Conservation (phyloP, 257 asterid genomes). For the Salvia rosmarinus region DNA sequence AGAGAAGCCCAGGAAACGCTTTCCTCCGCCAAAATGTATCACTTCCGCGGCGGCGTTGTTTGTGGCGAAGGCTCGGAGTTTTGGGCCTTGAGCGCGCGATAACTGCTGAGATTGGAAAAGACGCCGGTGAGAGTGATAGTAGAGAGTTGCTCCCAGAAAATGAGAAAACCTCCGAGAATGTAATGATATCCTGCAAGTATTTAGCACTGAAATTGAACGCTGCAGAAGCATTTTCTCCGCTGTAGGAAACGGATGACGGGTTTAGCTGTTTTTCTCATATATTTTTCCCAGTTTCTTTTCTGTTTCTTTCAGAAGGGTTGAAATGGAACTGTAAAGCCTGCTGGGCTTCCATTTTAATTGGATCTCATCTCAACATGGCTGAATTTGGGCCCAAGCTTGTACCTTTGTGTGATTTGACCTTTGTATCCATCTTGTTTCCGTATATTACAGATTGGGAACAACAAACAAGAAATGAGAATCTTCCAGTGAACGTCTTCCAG, state of each 20-base stretch:
- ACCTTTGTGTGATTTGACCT: background rate
- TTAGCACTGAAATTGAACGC: constrained; percentile 54
- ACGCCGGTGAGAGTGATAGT: constrained; percentile 27
- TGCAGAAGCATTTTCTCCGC: constrained; percentile 46
- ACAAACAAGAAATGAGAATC: no score
- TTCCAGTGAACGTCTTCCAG: constrained; percentile 22
- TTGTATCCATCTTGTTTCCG: background rate
- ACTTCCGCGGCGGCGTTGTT: constrained; percentile 42
- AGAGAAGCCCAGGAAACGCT: constrained; percentile 79
- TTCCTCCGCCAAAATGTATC: constrained; percentile 82
- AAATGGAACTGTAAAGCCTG: background rate
- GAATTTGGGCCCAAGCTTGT: background rate
- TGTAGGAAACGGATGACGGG: constrained; percentile 31
- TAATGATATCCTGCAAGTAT: constrained; percentile 44
- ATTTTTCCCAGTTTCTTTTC: background rate
- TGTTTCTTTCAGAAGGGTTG: no score
- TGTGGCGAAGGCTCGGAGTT: constrained; percentile 52
- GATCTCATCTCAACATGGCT: background rate
- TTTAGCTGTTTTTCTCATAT: constrained; percentile 36
- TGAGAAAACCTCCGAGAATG: constrained; percentile 37
- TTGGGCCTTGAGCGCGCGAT: constrained; percentile 36
- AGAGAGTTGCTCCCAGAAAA: constrained; percentile 25
- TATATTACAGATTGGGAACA: background rate
- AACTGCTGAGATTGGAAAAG: constrained; percentile 32
- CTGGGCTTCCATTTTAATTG: constrained; percentile 17